Percentiles rank a stretch among this genome's conserved stretches.
Conservation (phyloP, 2,329 filamentous ascomycete species). For the Cercospora sp. region DNA sequence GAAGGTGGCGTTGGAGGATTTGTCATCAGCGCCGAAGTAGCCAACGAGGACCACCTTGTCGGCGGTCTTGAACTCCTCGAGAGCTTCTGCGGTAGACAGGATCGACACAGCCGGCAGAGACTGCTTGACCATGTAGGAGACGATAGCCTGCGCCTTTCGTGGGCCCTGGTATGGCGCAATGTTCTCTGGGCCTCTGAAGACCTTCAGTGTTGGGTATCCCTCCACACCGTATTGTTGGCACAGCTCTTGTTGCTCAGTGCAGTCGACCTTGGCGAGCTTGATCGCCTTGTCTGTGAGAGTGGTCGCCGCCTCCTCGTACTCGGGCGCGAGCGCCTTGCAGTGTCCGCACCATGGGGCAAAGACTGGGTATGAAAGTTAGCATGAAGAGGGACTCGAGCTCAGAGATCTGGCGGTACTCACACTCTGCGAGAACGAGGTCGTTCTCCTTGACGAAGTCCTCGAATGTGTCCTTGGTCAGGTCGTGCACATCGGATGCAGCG, state of each 20-base stretch:
- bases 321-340: constrained; percentile 95
- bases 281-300: constrained; percentile 86
- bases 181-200: constrained; percentile 90
- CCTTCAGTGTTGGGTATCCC: constrained; percentile 97
- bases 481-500: constrained; percentile 65
- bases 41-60: constrained; percentile 95
- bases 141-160: constrained; percentile 76
- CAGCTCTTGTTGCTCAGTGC: constrained; percentile 89
- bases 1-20: constrained; percentile 85
- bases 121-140: constrained; percentile 97
- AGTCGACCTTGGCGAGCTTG: constrained; percentile 84
- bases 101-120: constrained; percentile 86
- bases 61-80: constrained; percentile 95
- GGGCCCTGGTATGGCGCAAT: constrained; percentile 81
- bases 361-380: constrained; percentile 54
- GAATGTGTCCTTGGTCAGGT: constrained; percentile 85
- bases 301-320: constrained; percentile 85
- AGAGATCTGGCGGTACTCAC: constrained; percentile 54
- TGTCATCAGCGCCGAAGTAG: constrained; percentile 78
- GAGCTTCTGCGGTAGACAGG: constrained; percentile 70
- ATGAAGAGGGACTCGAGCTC: background rate
- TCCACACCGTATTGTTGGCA: constrained; percentile 89
- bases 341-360: constrained; percentile 96
- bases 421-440: constrained; percentile 90
- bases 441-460: constrained; percentile 81